Percentiles rank a stretch among this genome's conserved stretches.
Conservation (phyloP, 768 basidiomycete species). For the Pulveroboletus sp. region DNA sequence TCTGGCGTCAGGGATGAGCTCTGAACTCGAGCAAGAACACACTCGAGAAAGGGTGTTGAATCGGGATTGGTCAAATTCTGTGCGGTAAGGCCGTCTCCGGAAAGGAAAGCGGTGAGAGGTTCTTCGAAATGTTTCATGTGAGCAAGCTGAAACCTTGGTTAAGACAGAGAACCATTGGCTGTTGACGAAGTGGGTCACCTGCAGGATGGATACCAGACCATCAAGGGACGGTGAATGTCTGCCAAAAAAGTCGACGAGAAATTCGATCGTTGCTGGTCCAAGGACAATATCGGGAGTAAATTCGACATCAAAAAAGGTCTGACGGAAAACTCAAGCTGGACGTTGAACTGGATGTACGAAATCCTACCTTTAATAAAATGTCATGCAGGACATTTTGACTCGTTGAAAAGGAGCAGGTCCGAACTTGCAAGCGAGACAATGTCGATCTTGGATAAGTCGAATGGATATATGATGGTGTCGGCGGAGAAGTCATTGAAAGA, state of each 20-base stretch:
- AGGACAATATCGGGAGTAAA: slow-evolving; percentile 60
- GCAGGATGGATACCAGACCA: slow-evolving; percentile 52
- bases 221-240: slow-evolving; percentile 59
- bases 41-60: slow-evolving; percentile 35
- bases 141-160: slow-evolving; percentile 40
- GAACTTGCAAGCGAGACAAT: slow-evolving; percentile 53
- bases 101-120: slow-evolving; percentile 41
- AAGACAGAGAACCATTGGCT: neutral
- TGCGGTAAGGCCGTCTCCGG: slow-evolving; percentile 13
- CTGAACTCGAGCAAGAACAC: slow-evolving; percentile 36
- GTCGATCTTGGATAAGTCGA: slow-evolving; percentile 55
- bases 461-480: slow-evolving; percentile 54
- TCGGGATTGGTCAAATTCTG: slow-evolving; percentile 12
- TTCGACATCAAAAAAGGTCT: slow-evolving; percentile 62
- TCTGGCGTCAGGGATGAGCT: slow-evolving; percentile 13
- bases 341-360: neutral
- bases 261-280: slow-evolving; percentile 55
- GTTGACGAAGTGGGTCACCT: slow-evolving; percentile 38
- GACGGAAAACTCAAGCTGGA: neutral
- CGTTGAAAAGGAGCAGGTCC: slow-evolving; percentile 47
- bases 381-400: slow-evolving; percentile 48
- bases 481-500: slow-evolving; percentile 55
- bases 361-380: slow-evolving; percentile 49
- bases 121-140: slow-evolving; percentile 72
- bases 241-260: slow-evolving; percentile 52